Base-by-base conservation (phyloP, 2,329 filamentous ascomycete species). In the Ceratocystis cacaofunesta region DNA sequence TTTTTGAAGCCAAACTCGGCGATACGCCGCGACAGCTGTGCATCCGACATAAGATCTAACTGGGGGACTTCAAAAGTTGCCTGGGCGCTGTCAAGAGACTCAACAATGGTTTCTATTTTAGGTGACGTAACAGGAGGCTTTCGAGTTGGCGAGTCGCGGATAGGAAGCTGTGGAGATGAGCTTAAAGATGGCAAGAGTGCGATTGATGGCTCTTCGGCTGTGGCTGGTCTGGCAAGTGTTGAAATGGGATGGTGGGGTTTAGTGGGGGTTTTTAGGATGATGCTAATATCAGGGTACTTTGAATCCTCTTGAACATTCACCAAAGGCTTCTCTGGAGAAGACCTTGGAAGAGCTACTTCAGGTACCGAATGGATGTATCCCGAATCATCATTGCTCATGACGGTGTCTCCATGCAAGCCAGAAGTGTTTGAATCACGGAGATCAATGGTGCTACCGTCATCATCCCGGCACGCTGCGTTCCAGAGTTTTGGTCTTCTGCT, bases 1-100 rank as follows among this genome's bases (percentile, higher is more conserved):
- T 85, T 77, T 71, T 91, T 92, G 74, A 92, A 91, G 0, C 86
- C 87, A 70, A 85, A 90, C 0, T 78, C 77, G 4, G 80, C 76
- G 57, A 92, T 76, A 70, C 87, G 80, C 65, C 79, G 82, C 2
- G 83, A 76, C 17, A 92, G 75, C 66, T 88, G 82, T 7, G 78
- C 74, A 68, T 87, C 85, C 2, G 85, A 85, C 67, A 82, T 85
- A 0, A 80, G 74, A 50, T 81, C 78, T 68, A 82, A 91, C 10
- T 82, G 80, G 1, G 87, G 87, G 61, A 60, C 48, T 5, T 28
- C 30, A n/a, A n/a, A 12, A 61, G 10, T n/a, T 19, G 48, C 3
- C 5, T 28, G 6, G 17, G 62, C 44, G 60, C 30, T 28, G 15
- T 65, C 44, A 52, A 50, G n/a, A 8, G 61, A 30, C 15, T 65